Evolutionary conservation across 768 basidiomycete species (phyloP), one percentile per base, ranked within the genome.

Genomic region (Suillus plorans): DNA sequence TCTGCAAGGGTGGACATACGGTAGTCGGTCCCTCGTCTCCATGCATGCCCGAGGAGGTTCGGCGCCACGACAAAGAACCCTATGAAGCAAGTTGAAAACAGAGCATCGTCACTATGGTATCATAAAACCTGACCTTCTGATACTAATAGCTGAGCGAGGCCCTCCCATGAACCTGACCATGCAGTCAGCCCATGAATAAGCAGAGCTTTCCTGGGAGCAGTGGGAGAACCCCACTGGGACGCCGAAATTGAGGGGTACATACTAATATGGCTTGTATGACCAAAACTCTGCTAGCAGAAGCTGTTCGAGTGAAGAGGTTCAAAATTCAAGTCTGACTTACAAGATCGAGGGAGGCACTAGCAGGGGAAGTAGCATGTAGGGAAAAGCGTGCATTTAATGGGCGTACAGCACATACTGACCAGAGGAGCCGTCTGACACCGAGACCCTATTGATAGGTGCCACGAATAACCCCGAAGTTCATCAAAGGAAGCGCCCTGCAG

Each of bases 41-140:
- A 62, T 55, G 57, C 68, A 31, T 69, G 68, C 39, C 68, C 68
- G 20, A 64, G 31, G 25, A 71, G 68, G 42, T 71, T 67, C 2
- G 70, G 70, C 4, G 70, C 70, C 20, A 63, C 67, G n/a, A 71
- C 68, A 13, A 71, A 61, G 62, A 63, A 71, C 12, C 70, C 70
- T 71, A 36, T 28, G 13, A 16, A 41, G 34, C 37, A 12, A 14
- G 22, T 62, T 28, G n/a, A 39, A n/a, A 62, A 31, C 16, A 52
- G 28, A 52, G 52, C 20, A 34, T 49, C 9, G 16, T 71, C 39
- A 55, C 36, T 22, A 47, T 28, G 14, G 7, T 20, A 10, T n/a
- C 14, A 4, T 2, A 44, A 3, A 37, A 20, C 18, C 60, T 62
- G 59, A 70, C 69, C 69, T 71, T 71, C 62, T 50, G 61, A 42